phyloP scores from a whole-genome alignment of 164 flowering plant species.

The Chimonanthus salicifolius region DNA sequence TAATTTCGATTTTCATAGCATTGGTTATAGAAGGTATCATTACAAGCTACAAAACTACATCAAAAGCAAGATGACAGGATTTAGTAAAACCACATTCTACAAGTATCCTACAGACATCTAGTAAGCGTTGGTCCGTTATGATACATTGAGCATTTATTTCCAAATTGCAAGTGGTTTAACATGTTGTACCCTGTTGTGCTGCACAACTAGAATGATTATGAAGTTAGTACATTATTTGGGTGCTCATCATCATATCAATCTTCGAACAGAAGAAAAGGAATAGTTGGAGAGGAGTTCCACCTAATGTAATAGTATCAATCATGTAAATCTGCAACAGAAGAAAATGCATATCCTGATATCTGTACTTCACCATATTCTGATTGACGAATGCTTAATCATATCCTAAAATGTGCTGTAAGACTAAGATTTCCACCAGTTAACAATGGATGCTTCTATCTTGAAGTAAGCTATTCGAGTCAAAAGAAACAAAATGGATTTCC shows the following conservation, averaged over 20 bases:
- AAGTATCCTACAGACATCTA: too few relatives aligned
- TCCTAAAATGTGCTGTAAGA: neutral
- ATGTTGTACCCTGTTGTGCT: too few relatives aligned
- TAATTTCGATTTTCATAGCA: too few relatives aligned
- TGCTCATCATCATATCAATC: neutral
- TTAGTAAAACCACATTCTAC: too few relatives aligned
- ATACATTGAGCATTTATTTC: neutral
- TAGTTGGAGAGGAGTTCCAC: neutral
- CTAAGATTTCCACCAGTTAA: neutral
- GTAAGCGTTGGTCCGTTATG: too few relatives aligned
- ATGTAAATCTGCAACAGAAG: too few relatives aligned
- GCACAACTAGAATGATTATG: neutral
- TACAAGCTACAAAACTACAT: too few relatives aligned
- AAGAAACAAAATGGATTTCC: neutral
- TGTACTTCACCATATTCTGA: neutral
- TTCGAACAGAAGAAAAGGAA: neutral
- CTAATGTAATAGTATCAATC: neutral
- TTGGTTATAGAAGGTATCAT: too few relatives aligned
- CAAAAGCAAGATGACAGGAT: too few relatives aligned
- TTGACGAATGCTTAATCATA: neutral
- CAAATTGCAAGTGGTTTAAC: neutral
- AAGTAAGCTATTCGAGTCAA: neutral
- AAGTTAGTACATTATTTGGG: neutral
- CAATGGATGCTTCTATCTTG: neutral
- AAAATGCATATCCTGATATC: neutral